These are phyloP conservation scores for Cyberlindnera meyerae DNA, from an alignment of 805 yeast genomes.

Conservation along the genomic window DNA sequence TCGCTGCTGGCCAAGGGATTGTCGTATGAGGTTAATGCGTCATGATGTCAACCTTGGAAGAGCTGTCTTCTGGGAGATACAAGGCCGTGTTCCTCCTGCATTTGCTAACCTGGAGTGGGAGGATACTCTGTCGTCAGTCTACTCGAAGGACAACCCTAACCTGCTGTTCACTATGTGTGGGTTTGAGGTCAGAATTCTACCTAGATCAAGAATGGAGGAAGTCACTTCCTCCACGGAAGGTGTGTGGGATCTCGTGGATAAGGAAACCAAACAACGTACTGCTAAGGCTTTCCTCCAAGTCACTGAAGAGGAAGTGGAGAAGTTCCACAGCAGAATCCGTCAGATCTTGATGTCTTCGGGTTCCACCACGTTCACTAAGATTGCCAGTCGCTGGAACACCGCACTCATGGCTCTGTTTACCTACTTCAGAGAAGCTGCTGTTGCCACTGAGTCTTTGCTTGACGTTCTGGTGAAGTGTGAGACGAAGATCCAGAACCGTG, in stretches of 20 bases:
- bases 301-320: conserved; percentile 70
- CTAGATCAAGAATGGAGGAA: conserved; percentile 57
- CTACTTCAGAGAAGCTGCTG: conserved; percentile 89
- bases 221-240: conserved; percentile 66
- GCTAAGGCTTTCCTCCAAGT: conserved; percentile 87
- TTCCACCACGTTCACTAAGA: conserved; percentile 88
- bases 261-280: conserved; percentile 68
- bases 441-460: conserved; percentile 70
- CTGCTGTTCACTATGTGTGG: conserved; percentile 89
- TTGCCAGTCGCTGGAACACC: conserved; percentile 95
- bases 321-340: conserved; percentile 77
- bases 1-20: conserved; percentile 92
- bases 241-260: conserved; percentile 73
- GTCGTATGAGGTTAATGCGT: conserved; percentile 84
- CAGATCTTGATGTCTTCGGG: conserved; percentile 95
- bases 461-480: conserved; percentile 87
- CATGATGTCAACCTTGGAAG: conserved; percentile 89
- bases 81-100: conserved; percentile 72
- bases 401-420: conserved; percentile 81
- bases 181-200: conserved; percentile 85
- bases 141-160: conserved; percentile 87
- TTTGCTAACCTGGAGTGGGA: conserved; percentile 74
- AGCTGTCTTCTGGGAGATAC: conserved; percentile 88
- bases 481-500: conserved; percentile 88
- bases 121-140: conserved; percentile 78